phyloP scores from a whole-genome alignment of 768 basidiomycete genomes.

The Suillus fuscotomentosus region DNA sequence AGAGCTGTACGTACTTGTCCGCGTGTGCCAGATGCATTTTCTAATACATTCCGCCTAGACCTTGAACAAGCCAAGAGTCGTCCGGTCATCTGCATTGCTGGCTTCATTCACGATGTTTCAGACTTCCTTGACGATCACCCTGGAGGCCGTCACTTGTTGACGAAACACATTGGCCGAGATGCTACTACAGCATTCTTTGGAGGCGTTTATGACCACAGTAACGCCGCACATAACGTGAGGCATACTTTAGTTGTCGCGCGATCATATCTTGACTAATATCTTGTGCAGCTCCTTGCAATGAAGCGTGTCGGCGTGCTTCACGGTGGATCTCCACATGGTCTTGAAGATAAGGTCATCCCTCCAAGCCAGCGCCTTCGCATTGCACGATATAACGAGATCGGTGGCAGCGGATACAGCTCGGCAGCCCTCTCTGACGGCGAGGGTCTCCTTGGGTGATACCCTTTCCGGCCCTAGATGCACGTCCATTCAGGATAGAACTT shows the following conservation, averaged over 20 bases:
- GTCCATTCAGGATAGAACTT: neutral
- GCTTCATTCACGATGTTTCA: constrained; percentile 90
- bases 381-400: constrained; percentile 58
- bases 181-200: constrained; percentile 95
- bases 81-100: constrained; percentile 82
- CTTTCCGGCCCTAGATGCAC: neutral
- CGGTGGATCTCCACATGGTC: constrained; percentile 51
- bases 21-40: neutral
- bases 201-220: constrained; percentile 86
- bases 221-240: constrained; percentile 81
- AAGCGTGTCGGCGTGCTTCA: constrained; percentile 56
- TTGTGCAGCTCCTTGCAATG: constrained; percentile 36
- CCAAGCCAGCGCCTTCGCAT: constrained; percentile 74
- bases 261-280: constrained; percentile 5
- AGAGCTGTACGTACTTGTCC: constrained; percentile 56
- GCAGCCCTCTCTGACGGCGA: constrained; percentile 60
- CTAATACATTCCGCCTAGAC: constrained; percentile 41
- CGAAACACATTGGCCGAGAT: constrained; percentile 85
- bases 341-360: constrained; percentile 65
- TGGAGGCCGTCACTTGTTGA: constrained; percentile 81
- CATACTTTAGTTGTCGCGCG: neutral
- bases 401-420: constrained; percentile 48
- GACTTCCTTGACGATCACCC: constrained; percentile 89
- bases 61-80: constrained; percentile 77
- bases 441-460: constrained; percentile 40